A percentile compares a stretch with the other conserved stretches of the same genome.
These are phyloP conservation scores for Taiwanofungus camphoratus DNA, from an alignment of 1,284 basidiomycete genomes.

Conservation along the genomic window DNA sequence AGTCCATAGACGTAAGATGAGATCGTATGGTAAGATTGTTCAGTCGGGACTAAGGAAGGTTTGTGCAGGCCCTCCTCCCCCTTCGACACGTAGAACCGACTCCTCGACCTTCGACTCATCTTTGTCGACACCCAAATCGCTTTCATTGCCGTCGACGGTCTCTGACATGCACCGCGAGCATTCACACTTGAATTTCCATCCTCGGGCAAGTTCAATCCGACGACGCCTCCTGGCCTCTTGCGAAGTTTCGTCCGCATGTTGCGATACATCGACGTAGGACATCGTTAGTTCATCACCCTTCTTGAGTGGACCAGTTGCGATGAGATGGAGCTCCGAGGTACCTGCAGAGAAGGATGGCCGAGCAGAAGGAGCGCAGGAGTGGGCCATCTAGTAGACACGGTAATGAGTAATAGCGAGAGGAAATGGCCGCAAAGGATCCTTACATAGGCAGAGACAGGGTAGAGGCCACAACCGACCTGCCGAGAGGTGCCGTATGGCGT, in stretches of 20 bases:
- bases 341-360: conserved; percentile 56
- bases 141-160: conserved; percentile 30
- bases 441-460: conserved; percentile 70
- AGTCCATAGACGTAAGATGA: too few relatives aligned
- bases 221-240: conserved; percentile 55
- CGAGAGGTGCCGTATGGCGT: conserved; percentile 67
- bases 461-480: conserved; percentile 70
- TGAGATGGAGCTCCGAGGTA: conserved; percentile 58
- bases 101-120: conserved; percentile 58
- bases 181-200: conserved; percentile 73
- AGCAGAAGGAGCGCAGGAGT: conserved; percentile 67
- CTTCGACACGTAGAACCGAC: conserved; percentile 31
- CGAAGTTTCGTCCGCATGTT: conserved; percentile 45
- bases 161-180: conserved; percentile 62
- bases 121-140: conserved; percentile 34
- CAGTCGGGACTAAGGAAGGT: conserved; percentile 2
- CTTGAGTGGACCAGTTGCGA: conserved; percentile 59
- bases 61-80: conserved; percentile 1
- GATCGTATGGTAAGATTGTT: too few relatives aligned
- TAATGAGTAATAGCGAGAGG: background rate
- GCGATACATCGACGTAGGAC: conserved; percentile 64
- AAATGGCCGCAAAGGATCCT: conserved; percentile 15
- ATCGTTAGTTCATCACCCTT: conserved; percentile 71
- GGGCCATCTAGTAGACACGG: conserved; percentile 41
- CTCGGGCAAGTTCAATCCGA: conserved; percentile 67